Evolutionary conservation across 768 basidiomycete genomes (phyloP).

Genomic region (Russula sp.): DNA sequence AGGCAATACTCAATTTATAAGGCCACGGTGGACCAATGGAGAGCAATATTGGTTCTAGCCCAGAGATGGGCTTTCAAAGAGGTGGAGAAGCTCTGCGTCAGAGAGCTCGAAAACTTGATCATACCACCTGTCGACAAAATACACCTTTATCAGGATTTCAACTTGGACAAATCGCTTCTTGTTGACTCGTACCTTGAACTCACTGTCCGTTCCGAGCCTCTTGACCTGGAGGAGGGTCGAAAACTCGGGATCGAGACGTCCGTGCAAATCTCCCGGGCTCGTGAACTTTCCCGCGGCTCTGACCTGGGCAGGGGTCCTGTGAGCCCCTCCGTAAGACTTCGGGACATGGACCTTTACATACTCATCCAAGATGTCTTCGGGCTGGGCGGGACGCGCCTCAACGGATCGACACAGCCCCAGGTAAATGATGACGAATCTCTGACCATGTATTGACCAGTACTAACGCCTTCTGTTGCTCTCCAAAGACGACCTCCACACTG

Average conservation of each 20-base stretch:
- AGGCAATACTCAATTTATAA: slow-evolving; percentile 55
- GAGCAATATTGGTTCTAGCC: slow-evolving; percentile 46
- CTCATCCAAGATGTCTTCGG: neutral
- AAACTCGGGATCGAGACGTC: slow-evolving; percentile 53
- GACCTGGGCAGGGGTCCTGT: neutral
- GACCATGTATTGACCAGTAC: neutral
- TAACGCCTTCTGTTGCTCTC: too few relatives aligned
- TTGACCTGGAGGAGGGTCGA: slow-evolving; percentile 47
- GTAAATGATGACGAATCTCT: neutral
- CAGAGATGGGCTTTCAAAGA: slow-evolving; percentile 50
- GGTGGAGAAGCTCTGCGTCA: slow-evolving; percentile 45
- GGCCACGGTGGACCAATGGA: slow-evolving; percentile 47
- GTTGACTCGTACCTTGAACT: slow-evolving; percentile 49
- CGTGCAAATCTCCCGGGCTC: slow-evolving; percentile 44
- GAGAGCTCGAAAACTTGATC: slow-evolving; percentile 43
- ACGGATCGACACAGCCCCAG: neutral
- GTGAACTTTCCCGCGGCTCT: slow-evolving; percentile 36
- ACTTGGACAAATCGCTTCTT: slow-evolving; percentile 43
- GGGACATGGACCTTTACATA: neutral
- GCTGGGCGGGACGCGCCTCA: neutral
- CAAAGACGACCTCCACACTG: too few relatives aligned
- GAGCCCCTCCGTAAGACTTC: neutral
- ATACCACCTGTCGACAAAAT: slow-evolving; percentile 50
- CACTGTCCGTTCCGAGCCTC: slow-evolving; percentile 44
- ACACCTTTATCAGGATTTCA: slow-evolving; percentile 47